Percentiles rank a stretch among this genome's conserved stretches.
phyloP scores from a whole-genome alignment of 139 green algal genomes.

The Micromonas pusilla region DNA sequence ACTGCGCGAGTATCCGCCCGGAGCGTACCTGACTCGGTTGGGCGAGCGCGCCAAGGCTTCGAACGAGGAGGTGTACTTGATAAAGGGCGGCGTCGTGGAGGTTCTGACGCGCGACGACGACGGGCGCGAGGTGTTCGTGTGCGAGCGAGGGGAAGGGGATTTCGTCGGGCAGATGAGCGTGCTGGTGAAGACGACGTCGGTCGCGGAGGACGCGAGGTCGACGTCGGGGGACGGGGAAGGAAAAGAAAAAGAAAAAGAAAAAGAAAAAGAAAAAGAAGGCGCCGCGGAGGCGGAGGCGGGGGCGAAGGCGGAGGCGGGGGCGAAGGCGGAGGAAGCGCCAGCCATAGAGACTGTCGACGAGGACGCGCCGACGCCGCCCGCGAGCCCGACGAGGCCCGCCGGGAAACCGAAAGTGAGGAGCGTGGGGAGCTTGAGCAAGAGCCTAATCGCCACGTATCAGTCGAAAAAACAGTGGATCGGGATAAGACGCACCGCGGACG shows the following conservation, averaged over 20 bases:
- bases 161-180: background rate
- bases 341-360: no score
- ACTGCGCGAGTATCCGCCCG: background rate
- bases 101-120: background rate
- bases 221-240: background rate
- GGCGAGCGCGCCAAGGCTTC: slow-evolving; percentile 1
- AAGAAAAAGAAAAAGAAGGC: no score
- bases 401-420: no score
- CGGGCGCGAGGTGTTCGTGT: background rate
- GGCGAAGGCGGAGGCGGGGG: no score
- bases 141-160: background rate
- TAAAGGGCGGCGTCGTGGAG: background rate
- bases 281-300: no score
- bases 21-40: background rate
- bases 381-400: background rate
- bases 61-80: slow-evolving; percentile 4
- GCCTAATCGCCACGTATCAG: background rate
- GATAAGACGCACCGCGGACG: background rate
- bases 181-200: background rate
- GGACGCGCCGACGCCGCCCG: background rate
- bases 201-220: background rate
- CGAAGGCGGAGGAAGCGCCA: no score
- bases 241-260: no score
- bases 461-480: background rate
- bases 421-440: no score